Percentiles rank a stretch among this genome's conserved stretches.
These are phyloP conservation scores for Monotropa hypopitys DNA, from an alignment of 179 eudicot species.

Conservation along the genomic window DNA sequence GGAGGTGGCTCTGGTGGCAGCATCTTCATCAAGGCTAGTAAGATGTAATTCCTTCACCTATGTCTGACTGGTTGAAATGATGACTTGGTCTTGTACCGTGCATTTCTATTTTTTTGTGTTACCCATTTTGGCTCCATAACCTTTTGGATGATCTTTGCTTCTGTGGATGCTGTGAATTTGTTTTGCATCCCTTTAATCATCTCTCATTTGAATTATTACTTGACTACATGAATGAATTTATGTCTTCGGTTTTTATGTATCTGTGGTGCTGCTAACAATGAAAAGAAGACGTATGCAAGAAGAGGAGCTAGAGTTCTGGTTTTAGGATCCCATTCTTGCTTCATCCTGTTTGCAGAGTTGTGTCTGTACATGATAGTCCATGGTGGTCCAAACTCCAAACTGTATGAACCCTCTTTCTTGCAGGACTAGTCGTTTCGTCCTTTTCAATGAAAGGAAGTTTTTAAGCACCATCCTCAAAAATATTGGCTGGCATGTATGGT, in stretches of 20 bases:
- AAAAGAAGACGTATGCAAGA: neutral
- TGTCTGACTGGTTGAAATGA: neutral
- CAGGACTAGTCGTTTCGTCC: neutral
- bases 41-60: constrained; percentile 43
- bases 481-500: neutral
- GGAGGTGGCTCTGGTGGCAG: constrained; percentile 99
- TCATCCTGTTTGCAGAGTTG: neutral
- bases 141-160: neutral
- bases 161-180: neutral
- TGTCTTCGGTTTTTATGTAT: neutral
- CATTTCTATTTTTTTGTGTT: neutral
- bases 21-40: constrained; percentile 57
- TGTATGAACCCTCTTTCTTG: neutral
- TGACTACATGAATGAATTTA: neutral
- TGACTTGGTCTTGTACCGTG: neutral
- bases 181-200: neutral
- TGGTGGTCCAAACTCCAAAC: neutral
- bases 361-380: neutral
- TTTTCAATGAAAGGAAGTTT: neutral
- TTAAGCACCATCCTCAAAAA: neutral
- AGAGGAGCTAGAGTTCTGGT: neutral
- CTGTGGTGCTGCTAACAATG: neutral
- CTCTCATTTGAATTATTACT: neutral
- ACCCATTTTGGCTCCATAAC: neutral
- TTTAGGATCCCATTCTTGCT: neutral